Conservation (phyloP, 2,329 filamentous ascomycete species). For the Penicillium italicum region DNA sequence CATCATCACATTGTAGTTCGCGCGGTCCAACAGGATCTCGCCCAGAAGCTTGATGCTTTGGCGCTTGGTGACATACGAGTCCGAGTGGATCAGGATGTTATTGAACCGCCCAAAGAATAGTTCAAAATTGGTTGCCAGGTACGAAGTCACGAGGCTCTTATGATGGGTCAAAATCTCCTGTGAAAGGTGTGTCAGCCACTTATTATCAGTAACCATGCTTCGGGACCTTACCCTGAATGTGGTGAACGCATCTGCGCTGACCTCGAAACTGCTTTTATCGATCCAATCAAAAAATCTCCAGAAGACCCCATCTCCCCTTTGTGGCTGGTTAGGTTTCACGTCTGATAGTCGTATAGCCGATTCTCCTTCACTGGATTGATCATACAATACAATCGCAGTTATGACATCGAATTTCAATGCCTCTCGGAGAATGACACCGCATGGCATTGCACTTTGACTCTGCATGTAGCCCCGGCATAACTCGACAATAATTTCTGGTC, state of each 20-base stretch:
- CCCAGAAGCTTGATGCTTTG: conserved; percentile 97
- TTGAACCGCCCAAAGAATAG: conserved; percentile 93
- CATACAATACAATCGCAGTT: conserved; percentile 86
- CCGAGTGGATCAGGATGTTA: conserved; percentile 78
- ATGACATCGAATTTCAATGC: conserved; percentile 88
- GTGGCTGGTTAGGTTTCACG: conserved; percentile 70
- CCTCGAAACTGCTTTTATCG: conserved; percentile 92
- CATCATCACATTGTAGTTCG: conserved; percentile 98
- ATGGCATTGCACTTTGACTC: conserved; percentile 85
- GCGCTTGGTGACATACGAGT: conserved; percentile 95
- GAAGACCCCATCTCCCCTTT: conserved; percentile 80
- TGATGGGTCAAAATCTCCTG: conserved; percentile 92
- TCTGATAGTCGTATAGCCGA: conserved; percentile 71
- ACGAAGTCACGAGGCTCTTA: conserved; percentile 84
- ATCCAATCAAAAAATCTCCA: conserved; percentile 99
- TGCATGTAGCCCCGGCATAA: conserved; percentile 86
- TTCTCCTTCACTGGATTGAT: conserved; percentile 73
- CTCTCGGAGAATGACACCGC: conserved; percentile 83
- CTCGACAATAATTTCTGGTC: conserved; percentile 82
- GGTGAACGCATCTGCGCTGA: conserved; percentile 94
- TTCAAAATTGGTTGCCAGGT: conserved; percentile 85
- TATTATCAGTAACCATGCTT: not conserved
- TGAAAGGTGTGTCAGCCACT: not conserved
- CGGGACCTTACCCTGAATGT: conserved; percentile 75
- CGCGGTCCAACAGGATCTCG: conserved; percentile 87